A percentile compares a stretch with the other conserved stretches of the same genome.
These are phyloP conservation scores for Trichoderma sp. DNA, from an alignment of 2,329 filamentous ascomycete species.

Conservation along the genomic window DNA sequence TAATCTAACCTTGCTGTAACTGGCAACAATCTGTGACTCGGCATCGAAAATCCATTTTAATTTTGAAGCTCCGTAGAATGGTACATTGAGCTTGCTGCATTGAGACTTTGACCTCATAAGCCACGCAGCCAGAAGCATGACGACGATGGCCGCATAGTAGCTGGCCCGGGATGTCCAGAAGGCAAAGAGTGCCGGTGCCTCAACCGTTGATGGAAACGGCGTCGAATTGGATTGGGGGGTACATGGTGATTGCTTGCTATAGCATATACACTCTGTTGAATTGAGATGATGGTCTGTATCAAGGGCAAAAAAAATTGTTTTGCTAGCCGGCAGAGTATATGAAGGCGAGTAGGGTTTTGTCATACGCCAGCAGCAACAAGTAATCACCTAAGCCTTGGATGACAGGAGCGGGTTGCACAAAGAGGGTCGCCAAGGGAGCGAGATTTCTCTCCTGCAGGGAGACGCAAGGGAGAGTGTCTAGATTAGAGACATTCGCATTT, in stretches of 20 bases:
- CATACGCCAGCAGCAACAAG: not conserved
- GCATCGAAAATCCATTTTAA: slow-evolving; percentile 51
- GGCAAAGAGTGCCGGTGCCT: not conserved
- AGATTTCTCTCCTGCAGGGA: not conserved
- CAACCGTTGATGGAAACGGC: not conserved
- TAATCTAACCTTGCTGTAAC: slow-evolving; percentile 44
- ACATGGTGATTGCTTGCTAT: not conserved
- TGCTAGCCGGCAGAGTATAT: not conserved
- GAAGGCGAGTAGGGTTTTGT: not conserved
- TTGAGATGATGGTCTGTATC: not conserved
- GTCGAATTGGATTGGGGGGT: not conserved
- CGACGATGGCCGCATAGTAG: not conserved
- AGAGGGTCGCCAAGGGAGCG: not conserved
- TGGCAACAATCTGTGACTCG: slow-evolving; percentile 46
- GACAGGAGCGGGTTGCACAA: not conserved
- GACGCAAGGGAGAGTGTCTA: not conserved
- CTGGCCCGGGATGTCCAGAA: not conserved
- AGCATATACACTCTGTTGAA: too few relatives aligned
- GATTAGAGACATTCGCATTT: not conserved
- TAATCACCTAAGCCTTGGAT: not conserved
- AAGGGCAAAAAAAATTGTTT: not conserved
- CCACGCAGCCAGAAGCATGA: slow-evolving; percentile 4
- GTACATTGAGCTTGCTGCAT: slow-evolving; percentile 34
- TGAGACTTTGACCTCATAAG: not conserved
- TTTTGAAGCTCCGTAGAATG: slow-evolving; percentile 48